Conservation (phyloP, 176 grass and related monocot species). For the Chloris gayana region DNA sequence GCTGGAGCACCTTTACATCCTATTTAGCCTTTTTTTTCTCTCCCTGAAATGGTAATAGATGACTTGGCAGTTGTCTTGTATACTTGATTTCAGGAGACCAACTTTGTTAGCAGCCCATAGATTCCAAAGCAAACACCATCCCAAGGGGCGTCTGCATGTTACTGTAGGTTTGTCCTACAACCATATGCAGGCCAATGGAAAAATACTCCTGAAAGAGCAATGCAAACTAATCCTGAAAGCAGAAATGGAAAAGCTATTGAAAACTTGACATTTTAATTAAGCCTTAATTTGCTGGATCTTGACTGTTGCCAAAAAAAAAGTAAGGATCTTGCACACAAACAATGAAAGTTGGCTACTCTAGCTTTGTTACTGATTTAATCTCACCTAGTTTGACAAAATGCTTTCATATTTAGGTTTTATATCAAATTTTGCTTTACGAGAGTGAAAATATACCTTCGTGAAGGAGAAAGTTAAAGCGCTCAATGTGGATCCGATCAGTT, state of each 20-base stretch:
- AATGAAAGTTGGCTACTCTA: background rate
- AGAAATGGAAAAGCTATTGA: background rate
- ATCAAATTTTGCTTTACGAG: background rate
- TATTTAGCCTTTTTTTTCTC: background rate
- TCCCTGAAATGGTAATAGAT: background rate
- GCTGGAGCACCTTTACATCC: background rate
- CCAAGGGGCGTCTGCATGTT: background rate
- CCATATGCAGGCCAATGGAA: background rate
- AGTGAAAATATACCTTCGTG: background rate
- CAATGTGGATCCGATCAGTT: background rate
- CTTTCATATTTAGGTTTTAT: background rate
- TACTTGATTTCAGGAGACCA: background rate
- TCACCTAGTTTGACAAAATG: background rate
- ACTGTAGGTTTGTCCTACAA: background rate
- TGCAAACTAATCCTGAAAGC: background rate
- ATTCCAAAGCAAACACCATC: background rate
- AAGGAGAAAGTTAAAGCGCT: background rate
- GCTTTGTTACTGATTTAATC: background rate
- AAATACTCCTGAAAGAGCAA: background rate
- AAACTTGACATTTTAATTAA: background rate
- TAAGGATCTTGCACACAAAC: background rate
- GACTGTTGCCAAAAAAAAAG: too few relatives aligned
- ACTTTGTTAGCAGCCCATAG: slow-evolving; percentile 16
- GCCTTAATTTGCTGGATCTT: background rate
- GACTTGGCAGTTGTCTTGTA: background rate